Evolutionary conservation across 331 rosid species (phyloP).

Genomic region (Cydonia oblonga): DNA sequence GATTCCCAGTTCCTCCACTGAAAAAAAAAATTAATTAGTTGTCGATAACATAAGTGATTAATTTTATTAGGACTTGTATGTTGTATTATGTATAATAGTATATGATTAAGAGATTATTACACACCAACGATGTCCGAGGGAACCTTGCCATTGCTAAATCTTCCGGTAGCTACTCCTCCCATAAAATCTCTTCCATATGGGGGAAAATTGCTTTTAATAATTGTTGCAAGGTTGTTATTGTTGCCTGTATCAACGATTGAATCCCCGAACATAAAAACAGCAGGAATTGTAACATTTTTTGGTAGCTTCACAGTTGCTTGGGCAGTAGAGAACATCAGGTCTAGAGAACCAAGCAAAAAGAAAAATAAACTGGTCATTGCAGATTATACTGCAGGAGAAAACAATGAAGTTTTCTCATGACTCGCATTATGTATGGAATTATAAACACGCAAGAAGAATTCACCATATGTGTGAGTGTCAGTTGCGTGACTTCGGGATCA

Average conservation of each 20-base stretch:
- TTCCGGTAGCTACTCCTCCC: conserved; percentile 45
- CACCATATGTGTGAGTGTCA: background rate
- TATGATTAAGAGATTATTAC: background rate
- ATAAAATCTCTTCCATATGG: conserved; percentile 36
- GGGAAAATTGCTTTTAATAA: conserved; percentile 3
- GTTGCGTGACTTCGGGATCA: background rate
- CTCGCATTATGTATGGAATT: background rate
- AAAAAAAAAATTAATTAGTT: background rate
- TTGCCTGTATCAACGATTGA: conserved; percentile 29
- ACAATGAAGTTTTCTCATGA: background rate
- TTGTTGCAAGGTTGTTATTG: conserved; percentile 9
- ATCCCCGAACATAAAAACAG: conserved; percentile 28
- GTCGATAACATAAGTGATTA: background rate
- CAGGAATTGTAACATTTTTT: conserved; percentile 6
- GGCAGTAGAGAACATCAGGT: background rate
- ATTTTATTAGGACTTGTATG: background rate
- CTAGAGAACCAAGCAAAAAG: background rate
- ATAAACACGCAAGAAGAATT: background rate
- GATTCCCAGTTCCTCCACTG: conserved; percentile 4
- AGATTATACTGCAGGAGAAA: background rate
- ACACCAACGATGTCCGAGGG: conserved; percentile 46
- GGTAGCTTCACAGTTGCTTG: conserved; percentile 1
- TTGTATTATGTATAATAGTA: background rate
- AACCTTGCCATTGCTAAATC: conserved; percentile 50
- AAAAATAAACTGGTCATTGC: background rate